Evolutionary conservation across 768 basidiomycete genomes (phyloP).

Genomic region (Collybia sordida): DNA sequence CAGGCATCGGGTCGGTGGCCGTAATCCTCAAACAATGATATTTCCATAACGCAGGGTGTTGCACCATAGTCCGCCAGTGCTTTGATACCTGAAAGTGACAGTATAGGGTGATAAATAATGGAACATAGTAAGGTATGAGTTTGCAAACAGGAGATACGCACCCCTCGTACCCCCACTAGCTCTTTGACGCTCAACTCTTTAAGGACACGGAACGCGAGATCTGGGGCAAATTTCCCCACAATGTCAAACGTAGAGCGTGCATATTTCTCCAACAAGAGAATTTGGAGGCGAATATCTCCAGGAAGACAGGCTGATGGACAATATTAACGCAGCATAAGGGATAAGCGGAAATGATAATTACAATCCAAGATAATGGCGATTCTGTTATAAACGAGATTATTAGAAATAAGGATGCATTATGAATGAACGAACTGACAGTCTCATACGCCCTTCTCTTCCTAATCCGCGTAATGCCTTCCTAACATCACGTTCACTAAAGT

Average conservation of each 20-base stretch:
- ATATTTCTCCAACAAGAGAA: conserved; percentile 83
- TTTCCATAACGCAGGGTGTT: conserved; percentile 75
- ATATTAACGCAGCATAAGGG: conserved; percentile 1
- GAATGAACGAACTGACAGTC: conserved; percentile 52
- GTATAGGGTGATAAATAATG: conserved; percentile 37
- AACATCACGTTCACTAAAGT: conserved; percentile 71
- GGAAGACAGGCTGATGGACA: conserved; percentile 64
- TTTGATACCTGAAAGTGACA: conserved; percentile 35
- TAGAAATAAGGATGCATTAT: background rate
- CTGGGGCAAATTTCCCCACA: conserved; percentile 66
- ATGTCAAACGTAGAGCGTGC: conserved; percentile 81
- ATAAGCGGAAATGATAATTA: conserved; percentile 20
- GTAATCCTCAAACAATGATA: conserved; percentile 76
- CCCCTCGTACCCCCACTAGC: conserved; percentile 58
- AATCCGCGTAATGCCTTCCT: conserved; percentile 61
- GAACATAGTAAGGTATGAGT: conserved; percentile 4
- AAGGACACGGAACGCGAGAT: conserved; percentile 64
- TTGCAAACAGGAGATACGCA: conserved; percentile 40
- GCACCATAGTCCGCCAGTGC: conserved; percentile 44
- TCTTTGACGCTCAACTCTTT: conserved; percentile 54
- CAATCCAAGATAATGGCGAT: conserved; percentile 66
- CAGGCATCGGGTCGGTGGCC: conserved; percentile 64
- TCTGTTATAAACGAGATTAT: conserved; percentile 24
- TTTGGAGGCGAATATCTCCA: conserved; percentile 82
- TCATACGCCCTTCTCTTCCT: conserved; percentile 67